A percentile compares a stretch with the other conserved stretches of the same genome.
phyloP scores from a whole-genome alignment of 2,329 filamentous ascomycete species.

The Seiridium unicorne region DNA sequence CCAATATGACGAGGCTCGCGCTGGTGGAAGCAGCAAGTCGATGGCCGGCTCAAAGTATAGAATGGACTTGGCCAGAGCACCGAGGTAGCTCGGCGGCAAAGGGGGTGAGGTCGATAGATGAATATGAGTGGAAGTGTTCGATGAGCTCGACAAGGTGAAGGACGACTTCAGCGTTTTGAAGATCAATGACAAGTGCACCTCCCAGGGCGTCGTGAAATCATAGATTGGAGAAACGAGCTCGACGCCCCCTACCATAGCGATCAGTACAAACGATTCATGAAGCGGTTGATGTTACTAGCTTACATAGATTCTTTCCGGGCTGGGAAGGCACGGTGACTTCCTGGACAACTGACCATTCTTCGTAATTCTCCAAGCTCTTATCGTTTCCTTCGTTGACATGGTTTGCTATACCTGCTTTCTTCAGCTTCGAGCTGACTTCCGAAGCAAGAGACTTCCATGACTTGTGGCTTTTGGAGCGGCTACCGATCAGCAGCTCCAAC shows the following conservation, averaged over 20 bases:
- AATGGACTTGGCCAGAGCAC: conserved; percentile 27
- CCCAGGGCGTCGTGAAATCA: conserved; percentile 24
- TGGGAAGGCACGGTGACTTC: conserved; percentile 34
- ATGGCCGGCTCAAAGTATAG: conserved; percentile 34
- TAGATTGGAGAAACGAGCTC: conserved; percentile 37
- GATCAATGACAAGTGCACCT: conserved; percentile 26
- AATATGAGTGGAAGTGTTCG: conserved; percentile 35
- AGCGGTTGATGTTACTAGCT: not conserved
- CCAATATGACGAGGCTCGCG: conserved; percentile 29
- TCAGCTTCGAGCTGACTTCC: conserved; percentile 30
- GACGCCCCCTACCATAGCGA: conserved; percentile 21
- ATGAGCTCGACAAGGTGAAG: conserved; percentile 22
- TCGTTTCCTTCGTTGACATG: conserved; percentile 28
- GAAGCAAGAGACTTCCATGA: conserved; percentile 32
- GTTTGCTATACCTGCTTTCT: conserved; percentile 29
- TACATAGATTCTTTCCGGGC: conserved; percentile 30
- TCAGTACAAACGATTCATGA: not conserved
- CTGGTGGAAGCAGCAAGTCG: conserved; percentile 25
- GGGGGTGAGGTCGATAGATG: conserved; percentile 28
- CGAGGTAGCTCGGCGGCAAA: conserved; percentile 21
- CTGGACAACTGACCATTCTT: conserved; percentile 34
- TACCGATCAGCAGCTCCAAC: conserved; percentile 34
- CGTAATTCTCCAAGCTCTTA: conserved; percentile 28
- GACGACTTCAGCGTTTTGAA: conserved; percentile 24
- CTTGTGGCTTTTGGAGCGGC: conserved; percentile 28